Base-by-base conservation (phyloP, 805 yeast species). In the Grigorovia jiainica region DNA sequence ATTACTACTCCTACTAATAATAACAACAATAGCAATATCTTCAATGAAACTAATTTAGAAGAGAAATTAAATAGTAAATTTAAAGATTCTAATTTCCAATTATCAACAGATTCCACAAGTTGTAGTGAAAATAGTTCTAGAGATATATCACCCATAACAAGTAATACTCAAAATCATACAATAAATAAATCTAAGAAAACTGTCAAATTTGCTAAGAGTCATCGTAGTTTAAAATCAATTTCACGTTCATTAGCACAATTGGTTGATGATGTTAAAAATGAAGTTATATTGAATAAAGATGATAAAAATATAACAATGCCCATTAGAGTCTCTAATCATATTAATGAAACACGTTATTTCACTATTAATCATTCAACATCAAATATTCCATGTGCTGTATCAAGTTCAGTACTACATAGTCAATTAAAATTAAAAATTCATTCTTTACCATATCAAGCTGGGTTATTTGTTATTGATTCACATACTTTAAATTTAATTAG, bases 361-460 rank as follows among this genome's bases (percentile, higher is more conserved):
- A 79, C 92, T 0, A 49, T 81, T 9, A 66, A 64, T 16, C 71
- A 72, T 39, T 61, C 60, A 30, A 56, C 60, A 1, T 68, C 66
- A 32, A 71, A 69, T 55, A 71, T 78, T 10, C 94, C 94, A 0
- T 81, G 89, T 66, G 92, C 92, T 1, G 71, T 79, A 5, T 73
- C 86, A 0, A 74, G 84, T 1, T 74, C 73, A 25, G 52, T 79
- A 18, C 76, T 76, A 40, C 68, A 71, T 40, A 70, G 66, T 31
- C 65, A 68, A 32, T 49, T 66, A 1, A 75, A 81, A 52, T 55
- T 85, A 42, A 80, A 82, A 49, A 71, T 86, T 16, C 89, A 83
- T 54, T 71, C 89, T 4, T 61, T 86, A 51, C 95, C 95, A 0
- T 84, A 85, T 60, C 83, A 86, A 51, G 92, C 95, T 1, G 96